Evolutionary conservation across 495 filamentous ascomycete species (phyloP), one percentile per base, ranked within the genome.

Genomic region (Amphirosellinia nigrospora): DNA sequence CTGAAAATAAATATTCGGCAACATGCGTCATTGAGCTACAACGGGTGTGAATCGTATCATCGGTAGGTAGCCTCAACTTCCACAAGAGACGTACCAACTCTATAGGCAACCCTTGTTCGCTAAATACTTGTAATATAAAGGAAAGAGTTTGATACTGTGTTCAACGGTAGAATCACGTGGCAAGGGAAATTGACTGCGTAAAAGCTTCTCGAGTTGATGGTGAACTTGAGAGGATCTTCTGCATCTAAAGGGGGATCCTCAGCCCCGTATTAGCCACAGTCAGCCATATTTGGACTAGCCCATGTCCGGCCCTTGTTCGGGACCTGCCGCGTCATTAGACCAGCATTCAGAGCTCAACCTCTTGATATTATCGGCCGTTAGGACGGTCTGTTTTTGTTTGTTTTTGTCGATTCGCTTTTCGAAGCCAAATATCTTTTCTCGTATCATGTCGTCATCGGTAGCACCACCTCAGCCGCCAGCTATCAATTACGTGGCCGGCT

Each of bases 401-500:
- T 58, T 36, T 11, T 36, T 58, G 4, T 34, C 23, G 23, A 15
- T 30, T 48, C 34, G 1, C 32, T 68, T 38, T 11, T 36, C 9
- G 19, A 4, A 4, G 11, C 30, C 7, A 15, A 30, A 13, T 10
- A 15, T 53, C 15, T 4, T 16, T 16, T 38, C n/a, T 52, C 4
- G 16, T 30, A 43, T 15, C 26, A 78, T 78, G 76, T 73, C 76
- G 26, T 71, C 73, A 69, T 53, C 72, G 41, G 46, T 71, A 41
- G 32, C 30, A 63, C 65, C 69, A 60, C 73, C 86, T 65, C 74
- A 79, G 41, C 89, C 91, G 26, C 86, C 89, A 5, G 79, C 90
- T 66, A 85, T 95, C 81, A 93, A 91, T 80, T 96, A 92, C 84
- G 84, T 93, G 69, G 85, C 94, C 61, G 93, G 92, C 70, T 98